A percentile compares a stretch with the other conserved stretches of the same genome.
These are phyloP conservation scores for Santalum album DNA, from an alignment of 164 flowering plant genomes.

Conservation along the genomic window DNA sequence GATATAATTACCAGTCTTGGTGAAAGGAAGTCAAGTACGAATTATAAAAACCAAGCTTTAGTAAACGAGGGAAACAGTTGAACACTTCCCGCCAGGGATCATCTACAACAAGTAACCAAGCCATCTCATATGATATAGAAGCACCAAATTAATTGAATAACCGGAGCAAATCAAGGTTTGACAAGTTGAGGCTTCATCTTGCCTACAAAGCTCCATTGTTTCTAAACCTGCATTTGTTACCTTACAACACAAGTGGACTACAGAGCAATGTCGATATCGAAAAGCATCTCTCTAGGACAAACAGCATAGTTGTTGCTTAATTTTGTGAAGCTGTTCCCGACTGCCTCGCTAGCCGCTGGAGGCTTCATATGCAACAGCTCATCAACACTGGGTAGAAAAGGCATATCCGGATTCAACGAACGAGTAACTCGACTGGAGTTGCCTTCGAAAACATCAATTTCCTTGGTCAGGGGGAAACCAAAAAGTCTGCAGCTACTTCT, in stretches of 20 bases:
- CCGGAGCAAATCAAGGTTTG: slow-evolving; percentile 23
- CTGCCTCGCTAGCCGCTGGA: slow-evolving; percentile 23
- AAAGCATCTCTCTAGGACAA: slow-evolving; percentile 30
- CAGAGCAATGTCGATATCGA: slow-evolving; percentile 25
- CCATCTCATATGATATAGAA: slow-evolving; percentile 25
- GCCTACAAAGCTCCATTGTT: too few relatives aligned
- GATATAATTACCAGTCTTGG: too few relatives aligned
- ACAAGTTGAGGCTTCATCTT: slow-evolving; percentile 13
- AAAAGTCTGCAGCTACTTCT: slow-evolving; percentile 70
- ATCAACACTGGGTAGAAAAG: slow-evolving; percentile 26
- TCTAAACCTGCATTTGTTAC: too few relatives aligned
- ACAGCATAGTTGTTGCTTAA: slow-evolving; percentile 27
- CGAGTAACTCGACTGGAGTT: slow-evolving; percentile 13
- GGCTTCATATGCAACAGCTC: slow-evolving; percentile 24
- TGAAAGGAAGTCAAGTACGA: too few relatives aligned
- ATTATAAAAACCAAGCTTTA: too few relatives aligned
- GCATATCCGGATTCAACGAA: slow-evolving; percentile 15
- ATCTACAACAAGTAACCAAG: slow-evolving; percentile 21
- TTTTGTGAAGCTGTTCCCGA: slow-evolving; percentile 42
- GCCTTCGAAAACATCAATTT: slow-evolving; percentile 16
- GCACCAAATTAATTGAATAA: too few relatives aligned
- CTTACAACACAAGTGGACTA: too few relatives aligned
- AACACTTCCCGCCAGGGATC: slow-evolving; percentile 18
- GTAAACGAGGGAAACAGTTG: too few relatives aligned
- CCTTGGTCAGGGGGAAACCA: slow-evolving; percentile 72